phyloP scores from a whole-genome alignment of 106 monocot genomes.

The Dioscorea alata region DNA sequence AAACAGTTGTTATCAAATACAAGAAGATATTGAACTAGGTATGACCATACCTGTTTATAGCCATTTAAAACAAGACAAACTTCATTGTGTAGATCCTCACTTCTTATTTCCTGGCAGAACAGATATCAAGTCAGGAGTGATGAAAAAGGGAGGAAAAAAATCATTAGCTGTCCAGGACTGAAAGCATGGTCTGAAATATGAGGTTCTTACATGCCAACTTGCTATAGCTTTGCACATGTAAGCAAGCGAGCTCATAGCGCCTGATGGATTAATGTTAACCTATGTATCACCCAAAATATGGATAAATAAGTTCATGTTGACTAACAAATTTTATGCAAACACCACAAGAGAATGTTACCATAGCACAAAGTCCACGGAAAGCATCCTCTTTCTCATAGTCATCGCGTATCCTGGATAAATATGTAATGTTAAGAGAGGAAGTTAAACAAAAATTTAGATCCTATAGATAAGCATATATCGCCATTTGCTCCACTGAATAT shows the following conservation, averaged over 20 bases:
- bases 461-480: no score
- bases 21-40: not conserved
- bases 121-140: not conserved
- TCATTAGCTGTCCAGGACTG: no score
- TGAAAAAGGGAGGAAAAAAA: no score
- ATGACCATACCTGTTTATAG: constrained; percentile 76
- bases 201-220: constrained; percentile 87
- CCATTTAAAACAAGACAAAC: constrained; percentile 78
- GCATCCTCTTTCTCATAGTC: constrained; percentile 98
- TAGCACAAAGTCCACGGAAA: constrained; percentile 89
- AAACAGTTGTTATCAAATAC: no score
- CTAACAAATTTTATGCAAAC: not conserved
- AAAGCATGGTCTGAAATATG: not conserved
- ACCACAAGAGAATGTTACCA: constrained; percentile 36
- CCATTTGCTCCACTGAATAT: no score
- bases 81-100: constrained; percentile 73
- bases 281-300: constrained; percentile 7
- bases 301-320: not conserved
- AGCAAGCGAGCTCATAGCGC: constrained; percentile 54
- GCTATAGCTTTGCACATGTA: constrained; percentile 79
- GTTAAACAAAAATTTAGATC: no score
- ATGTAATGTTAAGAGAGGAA: no score
- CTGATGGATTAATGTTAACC: constrained; percentile 83
- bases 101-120: constrained; percentile 68
- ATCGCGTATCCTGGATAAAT: constrained; percentile 72